These are phyloP conservation scores for Sporobolomyces pararoseus DNA, from an alignment of 768 basidiomycete species.

Conservation along the genomic window DNA sequence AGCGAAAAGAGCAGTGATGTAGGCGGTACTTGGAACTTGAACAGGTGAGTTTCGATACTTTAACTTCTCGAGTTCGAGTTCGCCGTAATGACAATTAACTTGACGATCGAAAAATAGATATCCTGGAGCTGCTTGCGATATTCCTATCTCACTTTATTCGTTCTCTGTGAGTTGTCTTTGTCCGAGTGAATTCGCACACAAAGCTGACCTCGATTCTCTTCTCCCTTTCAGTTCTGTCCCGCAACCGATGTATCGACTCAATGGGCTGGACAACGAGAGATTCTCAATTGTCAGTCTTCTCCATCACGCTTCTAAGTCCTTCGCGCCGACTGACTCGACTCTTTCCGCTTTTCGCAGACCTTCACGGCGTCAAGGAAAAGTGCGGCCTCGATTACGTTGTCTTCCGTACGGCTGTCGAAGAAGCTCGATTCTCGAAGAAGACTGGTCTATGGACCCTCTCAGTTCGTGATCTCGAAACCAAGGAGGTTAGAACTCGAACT, in stretches of 20 bases:
- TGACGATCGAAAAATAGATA: conserved; percentile 2
- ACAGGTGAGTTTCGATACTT: not conserved
- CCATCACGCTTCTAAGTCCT: no score
- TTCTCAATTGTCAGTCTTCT: conserved; percentile 24
- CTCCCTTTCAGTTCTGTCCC: conserved; percentile 28
- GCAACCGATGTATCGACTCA: conserved; percentile 12
- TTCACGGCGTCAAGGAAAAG: conserved; percentile 34
- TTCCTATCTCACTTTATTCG: conserved; percentile 35
- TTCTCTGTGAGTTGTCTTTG: conserved; percentile 22
- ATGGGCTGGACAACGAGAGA: conserved; percentile 29
- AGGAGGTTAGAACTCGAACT: conserved; percentile 20
- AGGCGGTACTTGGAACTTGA: conserved; percentile 40
- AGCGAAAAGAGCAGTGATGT: conserved; percentile 31
- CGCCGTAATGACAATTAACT: not conserved
- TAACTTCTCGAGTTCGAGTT: not conserved
- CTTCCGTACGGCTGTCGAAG: conserved; percentile 30
- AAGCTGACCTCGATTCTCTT: not conserved
- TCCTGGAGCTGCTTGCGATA: conserved; percentile 39
- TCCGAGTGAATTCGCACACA: no score
- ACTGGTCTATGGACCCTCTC: conserved; percentile 39
- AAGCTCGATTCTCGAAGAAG: conserved; percentile 28
- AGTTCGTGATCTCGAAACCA: conserved; percentile 32
- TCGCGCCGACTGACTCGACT: not conserved
- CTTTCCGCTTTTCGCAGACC: conserved; percentile 19
- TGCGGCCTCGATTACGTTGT: conserved; percentile 39